Percentiles rank a stretch among this genome's conserved stretches.
Evolutionary conservation across 371 early-diverging fungal genomes (phyloP).

Genomic region (Rhizopus sp.): DNA sequence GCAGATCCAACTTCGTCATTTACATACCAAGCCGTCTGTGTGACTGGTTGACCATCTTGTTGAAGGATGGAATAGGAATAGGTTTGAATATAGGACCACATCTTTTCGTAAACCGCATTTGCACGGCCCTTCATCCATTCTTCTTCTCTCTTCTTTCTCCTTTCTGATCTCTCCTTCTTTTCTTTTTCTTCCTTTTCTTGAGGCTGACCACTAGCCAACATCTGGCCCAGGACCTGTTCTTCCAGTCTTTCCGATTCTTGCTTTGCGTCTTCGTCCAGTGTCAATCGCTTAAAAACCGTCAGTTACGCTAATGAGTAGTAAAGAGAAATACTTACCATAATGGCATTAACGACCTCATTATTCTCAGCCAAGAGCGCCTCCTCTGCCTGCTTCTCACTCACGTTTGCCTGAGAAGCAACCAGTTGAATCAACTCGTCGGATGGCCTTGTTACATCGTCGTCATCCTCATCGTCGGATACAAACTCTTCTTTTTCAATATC

Average conservation of each 20-base stretch:
- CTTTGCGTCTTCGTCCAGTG: constrained; percentile 41
- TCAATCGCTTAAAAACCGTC: constrained; percentile 30
- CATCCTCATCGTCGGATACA: constrained; percentile 36
- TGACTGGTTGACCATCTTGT: constrained; percentile 52
- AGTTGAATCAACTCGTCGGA: constrained; percentile 43
- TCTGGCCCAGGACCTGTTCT: constrained; percentile 46
- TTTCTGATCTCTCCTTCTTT: constrained; percentile 34
- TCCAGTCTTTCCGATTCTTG: constrained; percentile 43
- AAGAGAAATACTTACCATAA: constrained; percentile 49
- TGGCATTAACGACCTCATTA: constrained; percentile 70
- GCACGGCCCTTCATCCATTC: constrained; percentile 31
- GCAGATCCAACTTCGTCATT: constrained; percentile 64
- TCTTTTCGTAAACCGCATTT: constrained; percentile 35
- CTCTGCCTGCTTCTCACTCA: constrained; percentile 55
- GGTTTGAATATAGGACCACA: constrained; percentile 63
- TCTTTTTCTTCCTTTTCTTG: constrained; percentile 51
- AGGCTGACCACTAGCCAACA: constrained; percentile 42
- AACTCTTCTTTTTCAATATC: constrained; percentile 55
- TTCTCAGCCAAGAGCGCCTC: constrained; percentile 57
- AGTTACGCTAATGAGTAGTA: background rate
- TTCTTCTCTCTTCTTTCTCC: constrained; percentile 25
- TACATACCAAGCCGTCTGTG: constrained; percentile 62
- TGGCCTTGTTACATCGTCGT: constrained; percentile 29
- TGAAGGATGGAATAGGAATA: constrained; percentile 60
- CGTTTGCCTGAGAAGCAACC: constrained; percentile 65